Evolutionary conservation across 768 basidiomycete genomes (phyloP).

Genomic region (Termitomyces sp.): DNA sequence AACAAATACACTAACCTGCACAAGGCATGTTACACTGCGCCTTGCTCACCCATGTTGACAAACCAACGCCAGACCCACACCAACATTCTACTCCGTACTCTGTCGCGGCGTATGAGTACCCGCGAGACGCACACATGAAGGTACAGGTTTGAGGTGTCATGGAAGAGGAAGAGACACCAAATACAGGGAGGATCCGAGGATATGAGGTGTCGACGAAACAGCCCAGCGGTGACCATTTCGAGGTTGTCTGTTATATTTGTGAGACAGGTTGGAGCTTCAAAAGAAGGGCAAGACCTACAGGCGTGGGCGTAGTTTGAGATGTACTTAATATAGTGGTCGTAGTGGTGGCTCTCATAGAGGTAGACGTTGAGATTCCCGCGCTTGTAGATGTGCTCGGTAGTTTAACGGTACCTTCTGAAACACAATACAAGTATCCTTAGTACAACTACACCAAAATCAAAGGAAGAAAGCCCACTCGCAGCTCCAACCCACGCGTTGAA

Average conservation of each 20-base stretch:
- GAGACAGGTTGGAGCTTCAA: slow-evolving; percentile 1
- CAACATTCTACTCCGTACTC: slow-evolving; percentile 30
- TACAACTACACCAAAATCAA: not conserved
- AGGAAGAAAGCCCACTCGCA: slow-evolving; percentile 24
- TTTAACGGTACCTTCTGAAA: not conserved
- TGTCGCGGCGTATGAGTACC: slow-evolving; percentile 28
- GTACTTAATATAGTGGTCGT: slow-evolving; percentile 5
- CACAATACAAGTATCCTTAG: not conserved
- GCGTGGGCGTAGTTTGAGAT: slow-evolving; percentile 4
- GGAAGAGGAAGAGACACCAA: slow-evolving; percentile 9
- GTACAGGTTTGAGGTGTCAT: slow-evolving; percentile 29
- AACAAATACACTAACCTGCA: slow-evolving; percentile 19
- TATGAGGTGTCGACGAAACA: slow-evolving; percentile 24
- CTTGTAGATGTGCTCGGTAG: slow-evolving; percentile 1
- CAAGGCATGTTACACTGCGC: slow-evolving; percentile 26
- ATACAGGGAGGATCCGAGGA: slow-evolving; percentile 25
- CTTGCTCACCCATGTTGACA: slow-evolving; percentile 17
- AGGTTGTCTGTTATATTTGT: not conserved
- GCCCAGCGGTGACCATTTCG: slow-evolving; percentile 24
- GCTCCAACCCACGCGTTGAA: slow-evolving; percentile 60
- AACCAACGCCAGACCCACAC: slow-evolving; percentile 24
- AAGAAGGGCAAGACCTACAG: not conserved
- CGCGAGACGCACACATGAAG: slow-evolving; percentile 19
- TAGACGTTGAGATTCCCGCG: not conserved
- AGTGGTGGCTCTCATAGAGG: not conserved